Conservation (phyloP, 2,329 filamentous ascomycete species). For the Microcyclosporella mali region DNA sequence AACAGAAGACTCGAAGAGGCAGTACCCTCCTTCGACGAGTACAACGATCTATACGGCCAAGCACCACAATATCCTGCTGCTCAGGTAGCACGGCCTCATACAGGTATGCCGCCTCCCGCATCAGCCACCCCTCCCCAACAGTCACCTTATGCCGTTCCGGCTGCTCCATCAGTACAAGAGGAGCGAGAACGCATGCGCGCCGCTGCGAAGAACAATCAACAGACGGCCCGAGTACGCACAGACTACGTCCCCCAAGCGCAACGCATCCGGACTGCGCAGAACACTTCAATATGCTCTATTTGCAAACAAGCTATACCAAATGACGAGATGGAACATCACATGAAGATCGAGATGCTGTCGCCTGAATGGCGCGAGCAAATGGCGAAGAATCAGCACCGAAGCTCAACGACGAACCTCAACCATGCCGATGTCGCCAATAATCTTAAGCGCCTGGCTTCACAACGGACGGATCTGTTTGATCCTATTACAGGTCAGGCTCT, state of each 20-base stretch:
- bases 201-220: slow-evolving; percentile 56
- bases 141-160: slow-evolving; percentile 13
- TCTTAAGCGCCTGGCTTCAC: slow-evolving; percentile 86
- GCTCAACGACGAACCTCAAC: slow-evolving; percentile 77
- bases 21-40: slow-evolving; percentile 67
- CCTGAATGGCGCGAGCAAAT: slow-evolving; percentile 95
- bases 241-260: slow-evolving; percentile 86
- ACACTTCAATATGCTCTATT: slow-evolving; percentile 79
- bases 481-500: slow-evolving; percentile 60
- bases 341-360: slow-evolving; percentile 90
- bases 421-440: slow-evolving; percentile 88
- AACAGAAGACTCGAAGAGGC: slow-evolving; percentile 89
- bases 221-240: slow-evolving; percentile 67
- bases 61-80: slow-evolving; percentile 24
- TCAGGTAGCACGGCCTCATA: slow-evolving; percentile 21
- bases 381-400: slow-evolving; percentile 77
- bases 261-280: slow-evolving; percentile 40
- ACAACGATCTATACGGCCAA: slow-evolving; percentile 37
- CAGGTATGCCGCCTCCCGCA: slow-evolving; percentile 20
- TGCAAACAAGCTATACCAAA: slow-evolving; percentile 85
- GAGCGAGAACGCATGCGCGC: slow-evolving; percentile 61
- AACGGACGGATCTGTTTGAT: slow-evolving; percentile 83
- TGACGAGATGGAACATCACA: slow-evolving; percentile 83
- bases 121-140: slow-evolving; percentile 28
- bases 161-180: slow-evolving; percentile 27